Evolutionary conservation across 2,329 filamentous ascomycete genomes (phyloP), one percentile per base, ranked within the genome.

Genomic region (Epichloe hybrida): DNA sequence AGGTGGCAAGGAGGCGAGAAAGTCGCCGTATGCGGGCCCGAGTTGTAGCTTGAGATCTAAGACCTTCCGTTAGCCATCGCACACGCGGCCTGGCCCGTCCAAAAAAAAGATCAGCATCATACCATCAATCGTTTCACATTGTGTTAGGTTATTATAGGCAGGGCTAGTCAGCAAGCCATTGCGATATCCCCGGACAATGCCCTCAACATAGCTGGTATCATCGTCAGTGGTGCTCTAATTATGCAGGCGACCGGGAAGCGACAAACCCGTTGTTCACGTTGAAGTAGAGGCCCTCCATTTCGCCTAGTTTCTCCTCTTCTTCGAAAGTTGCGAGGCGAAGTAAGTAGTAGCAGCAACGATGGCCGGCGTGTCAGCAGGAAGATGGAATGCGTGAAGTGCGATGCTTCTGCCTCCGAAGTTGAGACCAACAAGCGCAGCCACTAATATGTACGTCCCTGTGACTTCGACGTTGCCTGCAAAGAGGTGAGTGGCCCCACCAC

Each of bases 61-160:
- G n/a, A 12, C 8, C 3, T 45, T 7, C 5, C 27, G 9, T 50
- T 17, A 52, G 49, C 31, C 20, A 13, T 15, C 8, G 23, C 17
- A 50, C 13, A 20, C n/a, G 8, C 20, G 23, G 37, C 11, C 4
- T 40, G 50, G 17, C 11, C 20, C 31, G 8, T 40, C 34, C 50
- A 38, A 12, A 38, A 38, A 12, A 38, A 44, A 20, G 4, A 44
- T 21, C 5, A 6, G 34, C 20, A 20, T 31, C 40, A 48, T 51
- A 93, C 91, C 91, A 72, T 97, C 91, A 62, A 97, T 91, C 47
- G 83, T 95, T 73, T 97, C 91, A 80, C 91, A 97, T 78, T 97
- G 91, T 56, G 86, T 94, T 71, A 97, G 72, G 74, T 97, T 98
- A 73, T 78, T 83, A 74, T 98, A 98, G 74, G 91, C 94, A 66